Conservation (phyloP, 2,329 filamentous ascomycete genomes). For the Trichoderma sp. region DNA sequence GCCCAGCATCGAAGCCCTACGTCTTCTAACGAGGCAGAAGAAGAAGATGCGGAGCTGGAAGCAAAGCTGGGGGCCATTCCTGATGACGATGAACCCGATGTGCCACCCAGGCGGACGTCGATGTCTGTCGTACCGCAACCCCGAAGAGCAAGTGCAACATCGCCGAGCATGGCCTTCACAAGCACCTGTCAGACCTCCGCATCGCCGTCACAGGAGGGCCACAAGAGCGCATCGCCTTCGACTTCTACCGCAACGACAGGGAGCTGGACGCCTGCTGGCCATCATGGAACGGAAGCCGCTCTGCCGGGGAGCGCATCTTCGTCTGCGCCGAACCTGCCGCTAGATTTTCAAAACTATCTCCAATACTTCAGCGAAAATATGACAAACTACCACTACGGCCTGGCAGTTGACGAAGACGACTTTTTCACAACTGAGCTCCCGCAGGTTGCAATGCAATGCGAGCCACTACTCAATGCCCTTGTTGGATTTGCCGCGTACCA, state of each 20-base stretch:
- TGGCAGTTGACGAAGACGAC: slow-evolving; percentile 68
- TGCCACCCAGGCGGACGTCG: slow-evolving; percentile 31
- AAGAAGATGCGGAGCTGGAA: slow-evolving; percentile 48
- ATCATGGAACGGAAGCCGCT: slow-evolving; percentile 27
- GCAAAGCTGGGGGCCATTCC: slow-evolving; percentile 55
- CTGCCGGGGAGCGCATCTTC: slow-evolving; percentile 34
- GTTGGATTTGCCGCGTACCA: slow-evolving; percentile 91
- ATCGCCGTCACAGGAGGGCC: slow-evolving; percentile 54
- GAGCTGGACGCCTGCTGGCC: slow-evolving; percentile 24
- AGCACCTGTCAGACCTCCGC: slow-evolving; percentile 54
- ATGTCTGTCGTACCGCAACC: slow-evolving; percentile 30
- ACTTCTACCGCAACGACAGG: slow-evolving; percentile 46
- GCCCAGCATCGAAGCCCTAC: slow-evolving; percentile 52
- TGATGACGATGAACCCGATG: slow-evolving; percentile 57
- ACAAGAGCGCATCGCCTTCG: slow-evolving; percentile 57
- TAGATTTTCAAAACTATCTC: slow-evolving; percentile 77
- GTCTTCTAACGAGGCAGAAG: slow-evolving; percentile 58
- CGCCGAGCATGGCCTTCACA: slow-evolving; percentile 41
- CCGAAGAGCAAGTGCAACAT: slow-evolving; percentile 43
- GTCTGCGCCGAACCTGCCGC: slow-evolving; percentile 62
- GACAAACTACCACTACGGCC: slow-evolving; percentile 78
- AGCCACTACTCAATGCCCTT: slow-evolving; percentile 82
- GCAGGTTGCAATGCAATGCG: slow-evolving; percentile 69
- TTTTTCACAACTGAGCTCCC: slow-evolving; percentile 76
- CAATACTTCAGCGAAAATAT: slow-evolving; percentile 77